A percentile compares a stretch with the other conserved stretches of the same genome.
These are phyloP conservation scores for Byssochlamys sp. DNA, from an alignment of 2,329 filamentous ascomycete genomes.

Conservation along the genomic window DNA sequence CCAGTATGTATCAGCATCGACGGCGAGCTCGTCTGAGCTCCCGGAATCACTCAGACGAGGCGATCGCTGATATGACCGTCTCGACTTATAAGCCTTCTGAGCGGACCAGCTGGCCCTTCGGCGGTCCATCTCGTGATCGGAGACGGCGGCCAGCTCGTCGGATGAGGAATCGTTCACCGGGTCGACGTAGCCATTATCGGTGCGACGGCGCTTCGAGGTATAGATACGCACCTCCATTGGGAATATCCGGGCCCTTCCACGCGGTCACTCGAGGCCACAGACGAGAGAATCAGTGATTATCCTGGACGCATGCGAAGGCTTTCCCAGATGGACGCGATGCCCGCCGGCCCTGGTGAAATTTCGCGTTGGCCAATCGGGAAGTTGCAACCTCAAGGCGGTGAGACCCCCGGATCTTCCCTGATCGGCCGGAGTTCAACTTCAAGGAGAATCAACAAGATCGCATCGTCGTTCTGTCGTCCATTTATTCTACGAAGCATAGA, in stretches of 20 bases:
- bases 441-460: not conserved
- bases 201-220: slow-evolving; percentile 22
- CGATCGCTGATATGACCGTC: slow-evolving; percentile 16
- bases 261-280: not conserved
- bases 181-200: slow-evolving; percentile 16
- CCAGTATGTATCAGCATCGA: slow-evolving; percentile 30
- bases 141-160: slow-evolving; percentile 30
- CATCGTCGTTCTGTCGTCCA: not conserved
- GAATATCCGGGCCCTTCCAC: slow-evolving; percentile 1
- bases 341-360: slow-evolving; percentile 1
- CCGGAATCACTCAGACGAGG: slow-evolving; percentile 25
- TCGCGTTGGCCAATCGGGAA: slow-evolving; percentile 8
- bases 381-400: slow-evolving; percentile 14
- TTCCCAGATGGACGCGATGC: slow-evolving; percentile 6
- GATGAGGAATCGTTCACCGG: slow-evolving; percentile 28
- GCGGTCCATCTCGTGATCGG: slow-evolving; percentile 26
- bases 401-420: slow-evolving; percentile 1
- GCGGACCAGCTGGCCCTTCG: slow-evolving; percentile 27
- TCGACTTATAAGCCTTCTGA: slow-evolving; percentile 22
- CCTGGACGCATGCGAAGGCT: not conserved
- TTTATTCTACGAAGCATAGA: not conserved
- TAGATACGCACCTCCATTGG: slow-evolving; percentile 18
- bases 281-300: not conserved
- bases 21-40: slow-evolving; percentile 38
- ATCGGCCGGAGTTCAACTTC: not conserved